phyloP scores from a whole-genome alignment of 225 moss, liverwort and hornwort genomes.

The Polytrichum formosum region DNA sequence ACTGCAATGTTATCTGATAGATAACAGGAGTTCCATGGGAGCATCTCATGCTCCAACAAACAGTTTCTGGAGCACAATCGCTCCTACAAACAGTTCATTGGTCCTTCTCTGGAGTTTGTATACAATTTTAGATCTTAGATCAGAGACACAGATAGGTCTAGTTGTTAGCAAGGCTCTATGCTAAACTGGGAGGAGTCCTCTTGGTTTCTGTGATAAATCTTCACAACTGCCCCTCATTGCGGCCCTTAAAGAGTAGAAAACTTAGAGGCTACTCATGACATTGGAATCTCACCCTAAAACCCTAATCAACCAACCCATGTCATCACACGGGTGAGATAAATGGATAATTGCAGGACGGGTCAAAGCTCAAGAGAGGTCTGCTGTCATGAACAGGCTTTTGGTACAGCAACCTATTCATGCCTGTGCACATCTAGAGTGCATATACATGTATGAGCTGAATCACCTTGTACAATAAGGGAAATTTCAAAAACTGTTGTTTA shows the following conservation, averaged over 20 bases:
- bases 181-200: constrained; percentile 23
- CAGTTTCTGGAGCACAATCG: constrained; percentile 15
- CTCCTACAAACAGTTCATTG: constrained; percentile 24
- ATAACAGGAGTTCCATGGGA: constrained; percentile 28
- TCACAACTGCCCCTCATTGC: constrained; percentile 10
- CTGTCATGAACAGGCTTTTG: not conserved
- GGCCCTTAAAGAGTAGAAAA: constrained; percentile 16
- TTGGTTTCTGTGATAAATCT: constrained; percentile 24
- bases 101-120: constrained; percentile 42
- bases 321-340: not conserved
- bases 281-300: constrained; percentile 19
- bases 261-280: constrained; percentile 26
- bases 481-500: not conserved
- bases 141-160: constrained; percentile 22
- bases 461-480: constrained; percentile 6
- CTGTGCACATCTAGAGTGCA: not conserved
- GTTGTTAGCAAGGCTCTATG: constrained; percentile 12
- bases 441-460: not conserved
- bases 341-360: not conserved
- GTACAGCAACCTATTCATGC: not conserved
- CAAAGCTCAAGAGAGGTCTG: not conserved
- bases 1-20: constrained; percentile 27
- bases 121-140: constrained; percentile 20
- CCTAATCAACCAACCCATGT: not conserved
- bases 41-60: constrained; percentile 11